Evolutionary conservation across 305 asterid genomes (phyloP), one percentile per base, ranked within the genome.

Genomic region (Solanum chacoense): DNA sequence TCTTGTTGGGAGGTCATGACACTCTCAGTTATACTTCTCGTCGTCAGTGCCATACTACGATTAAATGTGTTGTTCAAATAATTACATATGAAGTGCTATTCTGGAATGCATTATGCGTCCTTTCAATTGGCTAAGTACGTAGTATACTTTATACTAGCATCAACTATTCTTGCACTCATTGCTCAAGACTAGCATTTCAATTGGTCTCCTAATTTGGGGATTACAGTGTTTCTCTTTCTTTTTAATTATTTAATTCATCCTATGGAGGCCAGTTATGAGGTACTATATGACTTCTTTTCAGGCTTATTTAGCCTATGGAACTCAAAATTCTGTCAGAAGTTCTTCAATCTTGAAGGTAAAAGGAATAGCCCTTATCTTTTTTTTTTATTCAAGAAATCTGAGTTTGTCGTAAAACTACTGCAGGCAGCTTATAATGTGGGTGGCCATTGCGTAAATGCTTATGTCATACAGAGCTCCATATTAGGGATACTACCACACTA

Each of bases 301-400:
- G 98, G 98, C 96, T 38, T 95, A 94, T 93, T 90, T 96, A 91
- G 99, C 98, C 34, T 96, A 96, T 85, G 99, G 98, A 92, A 93
- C 98, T 89, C 96, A 95, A 83, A 93, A 91, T 92, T 91, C 90
- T 84, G 94, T 92, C n/a, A 96, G 92, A 91, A 92, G 92, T 89
- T 84, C 93, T 89, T 93, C 93, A 88, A 89, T 96, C 69, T 77
- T 91, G 90, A 96, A 95, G 99, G 99, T 96, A 90, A 88, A 35
- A 12, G 67, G 32, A 36, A 32, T 74, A 40, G 85, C 78, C 42
- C 32, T 50, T 78, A 35, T 22, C 29, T 85, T 40, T 88, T 34
- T 59, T 59, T 2, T 4, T 65, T 65, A 11, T 45, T 18, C 83
- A 29, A 76, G 77, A 74, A 16, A 90, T 89, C 85, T 85, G 91